Base-by-base conservation (phyloP, 2,329 filamentous ascomycete species). In the Trichophyton rubrum region DNA sequence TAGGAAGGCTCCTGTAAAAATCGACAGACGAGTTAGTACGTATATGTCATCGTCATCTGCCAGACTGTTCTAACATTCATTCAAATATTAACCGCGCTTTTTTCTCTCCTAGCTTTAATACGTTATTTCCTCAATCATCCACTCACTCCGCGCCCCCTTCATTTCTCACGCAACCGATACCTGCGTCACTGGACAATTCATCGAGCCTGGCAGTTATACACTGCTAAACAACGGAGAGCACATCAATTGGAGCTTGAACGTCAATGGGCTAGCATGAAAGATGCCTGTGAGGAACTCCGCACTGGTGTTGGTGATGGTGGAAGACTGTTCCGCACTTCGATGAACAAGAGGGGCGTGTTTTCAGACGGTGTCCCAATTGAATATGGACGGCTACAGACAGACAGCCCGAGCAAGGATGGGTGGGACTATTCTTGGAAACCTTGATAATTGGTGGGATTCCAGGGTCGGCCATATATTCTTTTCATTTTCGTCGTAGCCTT, bases 101-200 rank as follows among this genome's bases (percentile, higher is more conserved):
- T 20, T 59, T 27, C 33, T 61, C 56, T 6, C n/a, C 4, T 67
- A 85, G 83, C 80, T 40, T 70, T 83, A 60, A 88, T 89, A 72
- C 80, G 85, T 68, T 89, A 88, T 76, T 83, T 85, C 73, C 82
- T 89, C 67, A 75, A 81, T 68, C 86, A 89, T 73, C 84, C 85
- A 1, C 75, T 81, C 33, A 87, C 83, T 5, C 86, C 85, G 0
- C 83, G 85, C 11, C 91, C 93, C 0, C 83, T 99, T 65, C 87
- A 90, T 68, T 91, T 97, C 82, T 90, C 85, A 45, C 90, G 92
- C 67, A 88, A 87, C 74, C 86, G 93, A 61, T 83, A 85, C 74
- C 85, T 99, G 65, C 89, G 93, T 55, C 93, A 99, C 80, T 99
- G 93, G 93, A 97, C 93, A 58, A 97, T 99, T 74, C 91, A 97